A percentile compares a stretch with the other conserved stretches of the same genome.
These are phyloP conservation scores for Eucalyptus dawsonii DNA, from an alignment of 345 rosid genomes.

Conservation along the genomic window DNA sequence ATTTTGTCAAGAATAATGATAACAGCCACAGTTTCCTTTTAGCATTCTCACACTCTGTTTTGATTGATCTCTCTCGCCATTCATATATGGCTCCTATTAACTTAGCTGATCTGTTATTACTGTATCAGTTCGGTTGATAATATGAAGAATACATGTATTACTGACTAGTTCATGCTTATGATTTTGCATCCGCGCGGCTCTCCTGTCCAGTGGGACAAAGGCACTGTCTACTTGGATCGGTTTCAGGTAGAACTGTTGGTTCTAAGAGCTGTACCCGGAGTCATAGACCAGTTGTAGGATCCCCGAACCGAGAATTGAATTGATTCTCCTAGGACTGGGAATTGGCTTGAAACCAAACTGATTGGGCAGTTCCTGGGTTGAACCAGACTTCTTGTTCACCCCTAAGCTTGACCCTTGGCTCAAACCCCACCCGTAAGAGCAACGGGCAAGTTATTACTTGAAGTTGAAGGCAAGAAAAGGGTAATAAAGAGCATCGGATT, in stretches of 20 bases:
- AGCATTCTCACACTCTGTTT: not conserved
- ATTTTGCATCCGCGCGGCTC: not conserved
- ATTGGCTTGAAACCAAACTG: not conserved
- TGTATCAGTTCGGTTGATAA: not conserved
- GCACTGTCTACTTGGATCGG: not conserved
- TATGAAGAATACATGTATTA: not conserved
- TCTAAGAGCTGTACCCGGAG: not conserved
- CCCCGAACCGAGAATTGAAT: not conserved
- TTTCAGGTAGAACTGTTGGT: not conserved
- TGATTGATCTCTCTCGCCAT: not conserved
- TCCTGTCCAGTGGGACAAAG: not conserved
- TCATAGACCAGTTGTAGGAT: not conserved
- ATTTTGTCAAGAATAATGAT: not conserved
- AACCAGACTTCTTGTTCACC: not conserved
- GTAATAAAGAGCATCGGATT: not conserved
- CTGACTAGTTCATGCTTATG: not conserved
- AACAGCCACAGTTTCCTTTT: not conserved
- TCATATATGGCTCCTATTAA: not conserved
- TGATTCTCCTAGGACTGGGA: not conserved
- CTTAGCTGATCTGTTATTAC: not conserved
- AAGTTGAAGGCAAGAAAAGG: not conserved
- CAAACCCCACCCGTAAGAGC: not conserved
- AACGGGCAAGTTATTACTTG: not conserved
- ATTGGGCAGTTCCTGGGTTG: not conserved
- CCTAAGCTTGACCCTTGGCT: not conserved